Conservation (phyloP, 805 yeast species). For the Candida sanyiensis region DNA sequence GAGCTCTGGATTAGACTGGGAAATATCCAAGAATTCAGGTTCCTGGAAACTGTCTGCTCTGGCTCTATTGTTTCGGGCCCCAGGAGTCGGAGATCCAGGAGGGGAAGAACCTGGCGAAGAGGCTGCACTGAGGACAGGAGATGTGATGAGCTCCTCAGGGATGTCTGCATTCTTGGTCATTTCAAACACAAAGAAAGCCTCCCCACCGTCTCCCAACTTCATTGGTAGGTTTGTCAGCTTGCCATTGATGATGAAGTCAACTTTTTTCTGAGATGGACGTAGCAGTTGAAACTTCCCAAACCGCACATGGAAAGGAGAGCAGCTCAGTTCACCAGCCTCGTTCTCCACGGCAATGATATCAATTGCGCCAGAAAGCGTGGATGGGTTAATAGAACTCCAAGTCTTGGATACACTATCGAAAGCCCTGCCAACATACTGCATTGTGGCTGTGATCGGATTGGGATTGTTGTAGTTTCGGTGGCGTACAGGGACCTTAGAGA, state of each 20-base stretch:
- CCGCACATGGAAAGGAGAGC: conserved; percentile 95
- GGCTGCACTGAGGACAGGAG: conserved; percentile 25
- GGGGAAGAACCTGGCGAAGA: conserved; percentile 22
- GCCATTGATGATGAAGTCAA: conserved; percentile 83
- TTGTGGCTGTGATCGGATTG: conserved; percentile 24
- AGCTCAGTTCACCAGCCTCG: conserved; percentile 67
- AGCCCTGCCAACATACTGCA: conserved; percentile 97
- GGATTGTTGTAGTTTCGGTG: not conserved
- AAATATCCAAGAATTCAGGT: conserved; percentile 46
- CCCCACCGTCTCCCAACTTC: conserved; percentile 97
- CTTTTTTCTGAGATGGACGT: conserved; percentile 92
- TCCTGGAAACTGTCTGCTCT: conserved; percentile 29
- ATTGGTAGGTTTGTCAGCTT: conserved; percentile 77
- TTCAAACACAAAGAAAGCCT: conserved; percentile 94
- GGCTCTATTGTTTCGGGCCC: conserved; percentile 1
- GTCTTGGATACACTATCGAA: conserved; percentile 93
- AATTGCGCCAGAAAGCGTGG: conserved; percentile 94
- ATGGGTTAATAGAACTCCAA: conserved; percentile 95
- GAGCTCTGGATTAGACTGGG: conserved; percentile 21
- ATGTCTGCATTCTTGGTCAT: conserved; percentile 55
- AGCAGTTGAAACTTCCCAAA: conserved; percentile 91
- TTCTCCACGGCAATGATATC: conserved; percentile 94
- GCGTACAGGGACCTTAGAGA: no score
- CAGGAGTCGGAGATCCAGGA: conserved; percentile 19
- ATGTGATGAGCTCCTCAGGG: conserved; percentile 60